A percentile compares a stretch with the other conserved stretches of the same genome.
Evolutionary conservation across 768 basidiomycete species (phyloP).

Genomic region (Lentinula boryana): DNA sequence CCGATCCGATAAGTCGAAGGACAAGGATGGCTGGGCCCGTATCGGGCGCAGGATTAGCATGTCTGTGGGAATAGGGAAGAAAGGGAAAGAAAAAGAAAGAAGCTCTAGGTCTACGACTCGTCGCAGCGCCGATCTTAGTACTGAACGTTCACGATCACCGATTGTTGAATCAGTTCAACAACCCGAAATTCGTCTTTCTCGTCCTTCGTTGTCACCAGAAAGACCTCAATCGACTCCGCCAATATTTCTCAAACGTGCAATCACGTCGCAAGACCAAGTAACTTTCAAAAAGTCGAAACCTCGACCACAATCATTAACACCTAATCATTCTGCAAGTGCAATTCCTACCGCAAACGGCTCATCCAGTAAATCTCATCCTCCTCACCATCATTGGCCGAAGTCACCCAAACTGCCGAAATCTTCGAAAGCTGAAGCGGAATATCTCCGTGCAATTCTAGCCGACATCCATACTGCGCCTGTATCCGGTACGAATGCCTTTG

Average conservation of each 20-base stretch:
- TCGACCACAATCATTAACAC: background rate
- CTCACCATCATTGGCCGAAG: slow-evolving; percentile 28
- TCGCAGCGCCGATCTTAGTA: background rate
- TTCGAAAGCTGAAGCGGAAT: slow-evolving; percentile 52
- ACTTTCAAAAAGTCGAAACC: background rate
- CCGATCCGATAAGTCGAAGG: slow-evolving; percentile 27
- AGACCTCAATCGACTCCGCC: slow-evolving; percentile 12
- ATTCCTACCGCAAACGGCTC: slow-evolving; percentile 13
- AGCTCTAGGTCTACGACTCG: slow-evolving; percentile 3
- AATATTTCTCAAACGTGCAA: slow-evolving; percentile 3
- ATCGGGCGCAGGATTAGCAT: slow-evolving; percentile 59
- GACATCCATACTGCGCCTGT: slow-evolving; percentile 42
- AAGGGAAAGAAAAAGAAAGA: slow-evolving; percentile 26
- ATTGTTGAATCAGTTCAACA: background rate
- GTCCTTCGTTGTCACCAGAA: background rate
- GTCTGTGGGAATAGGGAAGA: slow-evolving; percentile 40
- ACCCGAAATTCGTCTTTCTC: slow-evolving; percentile 6
- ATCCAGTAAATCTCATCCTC: slow-evolving; percentile 15
- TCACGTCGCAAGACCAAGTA: background rate
- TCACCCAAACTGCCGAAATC: slow-evolving; percentile 50
- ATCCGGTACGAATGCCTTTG: slow-evolving; percentile 37
- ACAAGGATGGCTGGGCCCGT: slow-evolving; percentile 55
- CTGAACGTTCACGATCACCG: background rate
- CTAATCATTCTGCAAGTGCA: background rate
- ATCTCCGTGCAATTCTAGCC: slow-evolving; percentile 63